Evolutionary conservation across 352 stramenopile species (phyloP), one percentile per base, ranked within the genome.

Genomic region (Bremia lactucae): DNA sequence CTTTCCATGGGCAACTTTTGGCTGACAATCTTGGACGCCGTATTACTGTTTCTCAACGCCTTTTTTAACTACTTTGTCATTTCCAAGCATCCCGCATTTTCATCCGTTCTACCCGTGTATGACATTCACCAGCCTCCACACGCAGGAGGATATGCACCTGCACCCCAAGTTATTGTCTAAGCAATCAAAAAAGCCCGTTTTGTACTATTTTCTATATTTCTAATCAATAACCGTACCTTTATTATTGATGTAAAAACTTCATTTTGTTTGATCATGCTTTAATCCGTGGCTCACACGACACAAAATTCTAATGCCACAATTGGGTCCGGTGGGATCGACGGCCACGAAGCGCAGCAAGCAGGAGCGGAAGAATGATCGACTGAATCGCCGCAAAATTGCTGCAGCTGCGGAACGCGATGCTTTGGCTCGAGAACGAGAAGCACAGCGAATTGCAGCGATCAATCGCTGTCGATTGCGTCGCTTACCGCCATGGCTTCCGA

Each of bases 41-140:
- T 83, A 48, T 57, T 93, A 52, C 62, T 93, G 24, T 93, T 93
- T 52, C 48, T 87, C 43, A 93, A 93, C 48, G 80, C 80, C 11
- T 90, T 93, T 52, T 93, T 93, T 72, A 93, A 93, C 68, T 93
- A 88, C 63, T 93, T 78, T 54, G 80, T 93, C 46, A 87, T 93
- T 55, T 90, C 72, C 23, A 73, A 91, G 59, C 68, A 80, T 60
- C 68, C 65, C 24, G 65, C 65, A 15, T 80, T 80, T 49, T 80
- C 68, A 16, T 61, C 71, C 15, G 49, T 77, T 50, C 62, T 45
- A 20, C 41, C 46, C 6, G 44, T 59, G 37, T 54, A 61, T 39
- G 46, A 66, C 36, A 31, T 40, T 16, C 59, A 49, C 34, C 52
- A 56, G 36, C 44, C 46, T 2, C 49, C 58, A 18, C 11, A 13